Percentiles rank a stretch among this genome's conserved stretches.
phyloP scores from a whole-genome alignment of 192 early-diverging fungal species.

The Umbelopsis sp. region DNA sequence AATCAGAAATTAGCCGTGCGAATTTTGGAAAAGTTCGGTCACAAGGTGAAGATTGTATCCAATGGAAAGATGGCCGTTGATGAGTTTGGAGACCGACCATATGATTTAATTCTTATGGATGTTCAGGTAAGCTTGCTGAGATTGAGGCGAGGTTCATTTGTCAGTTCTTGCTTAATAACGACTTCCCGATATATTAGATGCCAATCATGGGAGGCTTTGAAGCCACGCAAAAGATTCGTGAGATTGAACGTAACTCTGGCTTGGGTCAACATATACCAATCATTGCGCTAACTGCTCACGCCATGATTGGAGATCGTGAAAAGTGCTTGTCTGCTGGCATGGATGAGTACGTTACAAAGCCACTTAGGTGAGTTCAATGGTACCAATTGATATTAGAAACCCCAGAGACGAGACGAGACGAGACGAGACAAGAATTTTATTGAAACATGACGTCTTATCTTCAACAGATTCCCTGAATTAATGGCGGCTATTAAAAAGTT shows the following conservation, averaged over 20 bases:
- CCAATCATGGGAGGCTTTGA: slow-evolving; percentile 89
- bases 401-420: too few relatives aligned
- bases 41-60: slow-evolving; percentile 75
- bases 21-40: slow-evolving; percentile 72
- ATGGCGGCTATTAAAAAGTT: slow-evolving; percentile 73
- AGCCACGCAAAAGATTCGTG: slow-evolving; percentile 76
- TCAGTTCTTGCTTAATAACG: background rate
- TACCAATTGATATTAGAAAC: background rate
- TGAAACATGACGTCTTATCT: background rate
- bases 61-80: slow-evolving; percentile 83
- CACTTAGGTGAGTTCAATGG: slow-evolving; percentile 23
- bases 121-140: slow-evolving; percentile 44
- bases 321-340: slow-evolving; percentile 83
- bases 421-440: too few relatives aligned
- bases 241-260: slow-evolving; percentile 57
- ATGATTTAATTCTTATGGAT: slow-evolving; percentile 80
- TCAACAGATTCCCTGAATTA: slow-evolving; percentile 54
- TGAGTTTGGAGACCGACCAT: slow-evolving; percentile 54
- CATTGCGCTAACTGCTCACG: slow-evolving; percentile 84
- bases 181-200: slow-evolving; percentile 55
- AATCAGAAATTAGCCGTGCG: slow-evolving; percentile 81
- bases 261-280: slow-evolving; percentile 66
- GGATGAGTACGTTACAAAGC: slow-evolving; percentile 76
- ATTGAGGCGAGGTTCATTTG: background rate
- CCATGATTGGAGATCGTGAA: slow-evolving; percentile 88